Percentiles rank a stretch among this genome's conserved stretches.
Conservation (phyloP, 495 filamentous ascomycete genomes). For the Wilcoxina mikolae region DNA sequence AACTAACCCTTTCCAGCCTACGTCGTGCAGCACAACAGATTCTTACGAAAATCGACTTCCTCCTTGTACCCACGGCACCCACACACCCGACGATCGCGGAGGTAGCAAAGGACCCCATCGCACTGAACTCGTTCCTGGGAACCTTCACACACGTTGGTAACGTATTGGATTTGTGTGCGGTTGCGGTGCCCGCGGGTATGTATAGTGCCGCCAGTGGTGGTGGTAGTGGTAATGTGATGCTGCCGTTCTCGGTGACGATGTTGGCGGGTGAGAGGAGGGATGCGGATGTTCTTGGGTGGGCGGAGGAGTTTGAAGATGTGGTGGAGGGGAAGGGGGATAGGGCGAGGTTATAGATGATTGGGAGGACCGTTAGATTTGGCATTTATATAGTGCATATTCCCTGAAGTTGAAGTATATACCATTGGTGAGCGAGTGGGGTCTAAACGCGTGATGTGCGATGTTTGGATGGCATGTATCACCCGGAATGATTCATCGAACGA, state of each 20-base stretch:
- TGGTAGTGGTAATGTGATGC: slow-evolving; percentile 23
- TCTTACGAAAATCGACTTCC: slow-evolving; percentile 36
- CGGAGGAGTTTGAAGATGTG: slow-evolving; percentile 36
- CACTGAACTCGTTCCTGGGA: slow-evolving; percentile 41
- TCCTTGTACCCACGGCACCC: slow-evolving; percentile 48
- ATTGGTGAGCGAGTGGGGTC: no score
- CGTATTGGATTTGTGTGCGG: slow-evolving; percentile 48
- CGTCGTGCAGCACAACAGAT: not conserved
- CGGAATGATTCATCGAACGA: no score
- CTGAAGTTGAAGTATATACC: no score
- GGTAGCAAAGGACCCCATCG: slow-evolving; percentile 42
- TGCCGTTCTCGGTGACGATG: slow-evolving; percentile 53
- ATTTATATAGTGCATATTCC: no score
- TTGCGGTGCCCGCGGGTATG: slow-evolving; percentile 42
- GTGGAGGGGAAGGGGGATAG: not conserved
- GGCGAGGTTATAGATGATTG: not conserved
- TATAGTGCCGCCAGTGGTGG: slow-evolving; percentile 14
- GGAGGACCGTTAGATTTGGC: not conserved
- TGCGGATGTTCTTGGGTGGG: slow-evolving; percentile 42
- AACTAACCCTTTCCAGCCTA: not conserved
- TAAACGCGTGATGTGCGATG: no score
- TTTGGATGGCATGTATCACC: no score
- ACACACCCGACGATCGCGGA: slow-evolving; percentile 44
- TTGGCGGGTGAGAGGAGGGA: slow-evolving; percentile 42
- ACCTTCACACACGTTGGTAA: slow-evolving; percentile 51